A percentile compares a stretch with the other conserved stretches of the same genome.
Conservation (phyloP, 495 filamentous ascomycete genomes). For the Lindgomyces ingoldianus region DNA sequence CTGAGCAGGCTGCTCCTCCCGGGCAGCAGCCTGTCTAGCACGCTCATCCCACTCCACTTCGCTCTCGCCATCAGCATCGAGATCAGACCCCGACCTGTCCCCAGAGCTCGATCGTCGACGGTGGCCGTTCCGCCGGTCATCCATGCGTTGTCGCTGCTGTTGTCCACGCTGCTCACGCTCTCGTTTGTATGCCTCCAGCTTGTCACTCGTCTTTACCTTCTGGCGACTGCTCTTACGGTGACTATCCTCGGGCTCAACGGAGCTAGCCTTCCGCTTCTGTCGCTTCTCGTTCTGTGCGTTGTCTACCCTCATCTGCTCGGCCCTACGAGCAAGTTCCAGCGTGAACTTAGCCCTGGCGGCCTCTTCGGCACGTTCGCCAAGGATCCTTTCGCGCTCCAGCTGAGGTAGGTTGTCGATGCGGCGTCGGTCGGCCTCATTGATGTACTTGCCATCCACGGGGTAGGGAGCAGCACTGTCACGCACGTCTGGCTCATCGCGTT, state of each 20-base stretch:
- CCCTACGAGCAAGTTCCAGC: slow-evolving; percentile 73
- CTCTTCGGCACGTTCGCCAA: slow-evolving; percentile 84
- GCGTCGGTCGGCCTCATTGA: slow-evolving; percentile 73
- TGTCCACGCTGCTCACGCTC: slow-evolving; percentile 82
- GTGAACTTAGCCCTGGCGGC: slow-evolving; percentile 80
- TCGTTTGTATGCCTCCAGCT: slow-evolving; percentile 78
- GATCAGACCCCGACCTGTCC: slow-evolving; percentile 52
- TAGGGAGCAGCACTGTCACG: slow-evolving; percentile 67
- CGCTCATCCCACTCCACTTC: slow-evolving; percentile 72
- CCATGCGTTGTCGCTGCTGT: slow-evolving; percentile 68
- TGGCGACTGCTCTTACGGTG: slow-evolving; percentile 79
- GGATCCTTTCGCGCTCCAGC: slow-evolving; percentile 82
- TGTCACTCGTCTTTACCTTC: slow-evolving; percentile 58
- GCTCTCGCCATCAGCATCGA: slow-evolving; percentile 73
- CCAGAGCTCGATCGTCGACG: slow-evolving; percentile 38
- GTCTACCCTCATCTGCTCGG: slow-evolving; percentile 57
- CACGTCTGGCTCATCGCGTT: slow-evolving; percentile 55
- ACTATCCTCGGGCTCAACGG: slow-evolving; percentile 70
- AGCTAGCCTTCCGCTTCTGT: slow-evolving; percentile 75
- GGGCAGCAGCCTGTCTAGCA: slow-evolving; percentile 46
- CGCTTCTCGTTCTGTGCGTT: slow-evolving; percentile 48
- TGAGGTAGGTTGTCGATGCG: slow-evolving; percentile 86
- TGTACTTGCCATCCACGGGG: slow-evolving; percentile 86
- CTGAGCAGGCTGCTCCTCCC: slow-evolving; percentile 63
- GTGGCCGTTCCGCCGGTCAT: slow-evolving; percentile 62